These are phyloP conservation scores for Glaciozyma antarctica DNA, from an alignment of 768 basidiomycete species.

Conservation along the genomic window DNA sequence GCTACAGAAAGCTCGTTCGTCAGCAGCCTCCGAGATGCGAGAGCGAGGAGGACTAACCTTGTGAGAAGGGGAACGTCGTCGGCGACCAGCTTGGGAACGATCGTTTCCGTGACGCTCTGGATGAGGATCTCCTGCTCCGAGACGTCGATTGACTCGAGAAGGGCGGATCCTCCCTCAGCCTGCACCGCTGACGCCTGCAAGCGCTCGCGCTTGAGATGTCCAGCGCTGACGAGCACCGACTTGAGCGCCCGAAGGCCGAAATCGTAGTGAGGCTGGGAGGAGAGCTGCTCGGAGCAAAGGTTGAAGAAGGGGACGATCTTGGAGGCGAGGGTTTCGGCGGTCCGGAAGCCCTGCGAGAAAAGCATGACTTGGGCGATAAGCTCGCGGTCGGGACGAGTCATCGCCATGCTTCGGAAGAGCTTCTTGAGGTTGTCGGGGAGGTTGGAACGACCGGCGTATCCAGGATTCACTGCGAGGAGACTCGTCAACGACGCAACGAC, in stretches of 20 bases:
- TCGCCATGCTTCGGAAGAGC: conserved; percentile 68
- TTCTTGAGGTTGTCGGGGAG: conserved; percentile 46
- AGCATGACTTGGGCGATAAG: conserved; percentile 99
- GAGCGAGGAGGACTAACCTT: conserved; percentile 48
- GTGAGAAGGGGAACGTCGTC: conserved; percentile 92
- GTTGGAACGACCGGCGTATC: conserved; percentile 89
- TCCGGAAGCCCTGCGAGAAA: conserved; percentile 98
- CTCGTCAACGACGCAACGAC: not conserved
- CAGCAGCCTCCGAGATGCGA: not conserved
- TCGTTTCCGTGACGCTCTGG: conserved; percentile 96
- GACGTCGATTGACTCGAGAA: conserved; percentile 46
- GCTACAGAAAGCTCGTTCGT: conserved; percentile 42
- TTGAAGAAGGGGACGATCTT: conserved; percentile 99
- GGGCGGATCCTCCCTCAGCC: conserved; percentile 37
- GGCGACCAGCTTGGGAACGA: conserved; percentile 93
- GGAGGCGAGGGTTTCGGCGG: conserved; percentile 91
- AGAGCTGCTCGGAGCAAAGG: conserved; percentile 92
- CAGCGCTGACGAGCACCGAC: conserved; percentile 89
- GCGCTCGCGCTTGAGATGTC: conserved; percentile 91
- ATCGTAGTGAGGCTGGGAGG: conserved; percentile 96
- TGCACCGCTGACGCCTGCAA: conserved; percentile 38
- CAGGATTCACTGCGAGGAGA: conserved; percentile 55
- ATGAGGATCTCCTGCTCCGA: conserved; percentile 95
- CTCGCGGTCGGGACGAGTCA: conserved; percentile 96
- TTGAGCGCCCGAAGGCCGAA: conserved; percentile 96